These are phyloP conservation scores for Lactarius quietus DNA, from an alignment of 768 basidiomycete genomes.

Conservation along the genomic window DNA sequence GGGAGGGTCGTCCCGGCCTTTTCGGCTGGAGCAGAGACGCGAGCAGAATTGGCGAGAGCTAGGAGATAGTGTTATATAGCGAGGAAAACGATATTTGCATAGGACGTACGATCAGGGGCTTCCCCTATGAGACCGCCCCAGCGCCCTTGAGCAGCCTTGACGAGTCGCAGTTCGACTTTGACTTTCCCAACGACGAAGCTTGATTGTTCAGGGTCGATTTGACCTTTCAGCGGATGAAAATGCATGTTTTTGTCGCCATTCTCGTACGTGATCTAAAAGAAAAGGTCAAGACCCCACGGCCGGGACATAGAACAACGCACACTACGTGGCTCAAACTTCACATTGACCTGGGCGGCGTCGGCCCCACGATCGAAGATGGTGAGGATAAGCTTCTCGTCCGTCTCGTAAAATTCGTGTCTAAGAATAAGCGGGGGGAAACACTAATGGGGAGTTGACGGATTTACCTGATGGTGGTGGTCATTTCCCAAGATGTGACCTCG, in stretches of 20 bases:
- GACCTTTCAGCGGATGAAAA: conserved; percentile 78
- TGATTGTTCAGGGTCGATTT: conserved; percentile 63
- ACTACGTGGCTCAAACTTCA: conserved; percentile 63
- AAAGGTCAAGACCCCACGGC: not conserved
- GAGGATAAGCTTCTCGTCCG: conserved; percentile 67
- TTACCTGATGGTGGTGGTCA: conserved; percentile 20
- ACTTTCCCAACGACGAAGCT: conserved; percentile 72
- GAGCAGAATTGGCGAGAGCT: conserved; percentile 32
- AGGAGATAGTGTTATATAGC: conserved; percentile 11
- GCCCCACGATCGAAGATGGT: conserved; percentile 78
- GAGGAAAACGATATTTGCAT: conserved; percentile 5
- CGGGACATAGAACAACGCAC: conserved; percentile 35
- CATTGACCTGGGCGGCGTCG: conserved; percentile 56
- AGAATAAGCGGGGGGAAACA: not conserved
- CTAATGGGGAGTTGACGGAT: not conserved
- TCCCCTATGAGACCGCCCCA: conserved; percentile 81
- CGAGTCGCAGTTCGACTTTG: conserved; percentile 82
- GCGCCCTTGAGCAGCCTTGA: conserved; percentile 59
- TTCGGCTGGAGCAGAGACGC: conserved; percentile 33
- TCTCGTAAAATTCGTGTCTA: conserved; percentile 81
- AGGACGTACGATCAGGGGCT: conserved; percentile 62
- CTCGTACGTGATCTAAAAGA: conserved; percentile 51
- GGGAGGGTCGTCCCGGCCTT: conserved; percentile 34
- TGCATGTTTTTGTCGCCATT: conserved; percentile 68
- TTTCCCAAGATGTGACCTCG: not conserved